These are phyloP conservation scores for Letharia lupina DNA, from an alignment of 495 filamentous ascomycete genomes.

Conservation along the genomic window DNA sequence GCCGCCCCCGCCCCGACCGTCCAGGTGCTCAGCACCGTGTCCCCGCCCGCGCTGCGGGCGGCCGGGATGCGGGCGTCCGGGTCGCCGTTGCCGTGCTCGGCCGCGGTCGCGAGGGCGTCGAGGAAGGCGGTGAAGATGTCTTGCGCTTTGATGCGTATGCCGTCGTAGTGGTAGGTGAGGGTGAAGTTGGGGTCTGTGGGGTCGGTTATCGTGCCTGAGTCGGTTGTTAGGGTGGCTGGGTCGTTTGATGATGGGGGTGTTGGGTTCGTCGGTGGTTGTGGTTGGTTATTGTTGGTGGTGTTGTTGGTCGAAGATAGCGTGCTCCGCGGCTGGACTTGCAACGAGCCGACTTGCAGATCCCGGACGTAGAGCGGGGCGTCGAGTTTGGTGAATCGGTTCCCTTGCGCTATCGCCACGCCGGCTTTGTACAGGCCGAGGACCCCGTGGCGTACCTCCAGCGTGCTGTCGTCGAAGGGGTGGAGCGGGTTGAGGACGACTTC, in stretches of 20 bases:
- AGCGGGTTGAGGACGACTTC: background rate
- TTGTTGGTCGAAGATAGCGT: no score
- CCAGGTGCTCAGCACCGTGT: background rate
- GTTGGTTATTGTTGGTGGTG: no score
- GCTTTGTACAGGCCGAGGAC: background rate
- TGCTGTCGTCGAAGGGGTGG: background rate
- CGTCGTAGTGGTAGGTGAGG: background rate
- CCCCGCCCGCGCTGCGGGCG: background rate
- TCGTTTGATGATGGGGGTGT: no score
- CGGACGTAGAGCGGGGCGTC: background rate
- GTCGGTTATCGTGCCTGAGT: background rate
- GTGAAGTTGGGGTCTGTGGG: background rate
- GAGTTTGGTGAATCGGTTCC: background rate
- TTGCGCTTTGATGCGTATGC: background rate
- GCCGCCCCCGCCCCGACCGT: background rate
- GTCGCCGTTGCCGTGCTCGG: background rate
- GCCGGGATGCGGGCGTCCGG: background rate
- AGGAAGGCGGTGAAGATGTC: constrained; percentile 1
- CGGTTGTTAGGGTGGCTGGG: no score
- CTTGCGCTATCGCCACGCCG: background rate
- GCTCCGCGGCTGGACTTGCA: background rate
- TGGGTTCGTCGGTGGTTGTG: no score
- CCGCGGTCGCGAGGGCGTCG: background rate
- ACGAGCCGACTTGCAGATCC: background rate
- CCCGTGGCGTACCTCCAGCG: background rate